Evolutionary conservation across 2,329 filamentous ascomycete species (phyloP), one percentile per base, ranked within the genome.

Genomic region (Claviceps pusilla): DNA sequence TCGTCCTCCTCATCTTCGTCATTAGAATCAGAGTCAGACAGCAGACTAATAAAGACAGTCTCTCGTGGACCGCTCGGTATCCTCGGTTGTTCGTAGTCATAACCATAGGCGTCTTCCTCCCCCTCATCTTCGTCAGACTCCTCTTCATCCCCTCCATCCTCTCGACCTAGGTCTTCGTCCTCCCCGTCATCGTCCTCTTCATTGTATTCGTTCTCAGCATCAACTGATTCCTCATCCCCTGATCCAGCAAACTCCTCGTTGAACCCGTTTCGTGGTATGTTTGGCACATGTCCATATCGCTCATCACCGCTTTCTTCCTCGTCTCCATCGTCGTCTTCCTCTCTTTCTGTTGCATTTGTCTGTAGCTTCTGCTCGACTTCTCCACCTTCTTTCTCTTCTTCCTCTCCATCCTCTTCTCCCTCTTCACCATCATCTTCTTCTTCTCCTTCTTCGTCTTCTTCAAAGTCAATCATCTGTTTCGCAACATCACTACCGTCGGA

Each of bases 1-100:
- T 24, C 29, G 1, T 41, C 28, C 6, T 51, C 53, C 3, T 50
- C 50, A 24, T 24, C 35, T 28, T 42, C 46, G 28, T 54, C 11
- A 5, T 31, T 24, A 3, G 24, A 24, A 24, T 52, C 52, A 35
- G 70, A 73, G 55, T 76, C 72, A 0, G 74, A 75, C 3, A 76
- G 63, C 10, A 77, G 59, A 53, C 69, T 69, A 55, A 77, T 77
- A 19, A 76, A 67, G 4, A 76, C 67, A 1, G 72, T 71, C 7
- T 66, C 63, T 7, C 62, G 63, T 1, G 66, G 56, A 10, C 56
- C 57, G 11, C 61, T 39, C 5, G 60, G 57, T 12, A 41, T 46
- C 31, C 47, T 46, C 46, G 48, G 42, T 48, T 55, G 39, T 14
- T 53, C 43, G 42, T 45, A 51, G 7, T 56, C 54, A 7, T 41